Evolutionary conservation across 805 yeast species (phyloP).

Genomic region (Wickerhamiella alocasiicola): DNA sequence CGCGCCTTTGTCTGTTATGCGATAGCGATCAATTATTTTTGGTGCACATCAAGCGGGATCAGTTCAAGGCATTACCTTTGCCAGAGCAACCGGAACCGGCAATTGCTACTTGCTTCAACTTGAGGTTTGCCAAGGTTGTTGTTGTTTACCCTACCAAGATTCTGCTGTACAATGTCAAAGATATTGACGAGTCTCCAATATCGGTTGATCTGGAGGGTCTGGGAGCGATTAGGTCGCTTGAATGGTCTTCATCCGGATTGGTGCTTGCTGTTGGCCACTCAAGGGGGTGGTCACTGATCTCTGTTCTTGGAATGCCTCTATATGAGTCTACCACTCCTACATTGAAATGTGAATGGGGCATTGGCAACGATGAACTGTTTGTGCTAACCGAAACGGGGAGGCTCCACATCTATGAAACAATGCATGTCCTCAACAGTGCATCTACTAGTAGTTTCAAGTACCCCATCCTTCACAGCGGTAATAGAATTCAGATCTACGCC

Average conservation of each 20-base stretch:
- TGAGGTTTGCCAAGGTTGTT: slow-evolving; percentile 32
- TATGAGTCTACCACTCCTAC: slow-evolving; percentile 28
- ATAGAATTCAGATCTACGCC: slow-evolving; percentile 34
- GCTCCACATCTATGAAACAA: slow-evolving; percentile 7
- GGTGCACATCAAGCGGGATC: slow-evolving; percentile 7
- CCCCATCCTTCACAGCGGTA: slow-evolving; percentile 33
- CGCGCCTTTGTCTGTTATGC: slow-evolving; percentile 5
- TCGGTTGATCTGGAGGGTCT: slow-evolving; percentile 24
- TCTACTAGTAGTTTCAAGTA: slow-evolving; percentile 23
- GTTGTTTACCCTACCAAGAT: slow-evolving; percentile 31
- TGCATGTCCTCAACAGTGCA: slow-evolving; percentile 18
- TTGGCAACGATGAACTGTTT: slow-evolving; percentile 29
- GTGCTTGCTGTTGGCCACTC: slow-evolving; percentile 25
- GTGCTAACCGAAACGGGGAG: slow-evolving; percentile 20
- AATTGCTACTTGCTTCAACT: slow-evolving; percentile 30
- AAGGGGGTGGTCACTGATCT: slow-evolving; percentile 38
- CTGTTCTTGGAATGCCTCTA: slow-evolving; percentile 35
- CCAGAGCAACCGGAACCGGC: not conserved
- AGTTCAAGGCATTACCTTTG: slow-evolving; percentile 1
- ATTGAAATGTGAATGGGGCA: slow-evolving; percentile 27
- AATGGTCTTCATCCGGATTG: slow-evolving; percentile 32
- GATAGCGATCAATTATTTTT: slow-evolving; percentile 4
- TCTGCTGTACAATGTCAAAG: slow-evolving; percentile 29
- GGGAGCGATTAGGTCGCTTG: slow-evolving; percentile 24
- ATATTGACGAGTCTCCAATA: slow-evolving; percentile 16